These are phyloP conservation scores for Pichia thaimueangensis DNA, from an alignment of 805 yeast species.

Conservation along the genomic window DNA sequence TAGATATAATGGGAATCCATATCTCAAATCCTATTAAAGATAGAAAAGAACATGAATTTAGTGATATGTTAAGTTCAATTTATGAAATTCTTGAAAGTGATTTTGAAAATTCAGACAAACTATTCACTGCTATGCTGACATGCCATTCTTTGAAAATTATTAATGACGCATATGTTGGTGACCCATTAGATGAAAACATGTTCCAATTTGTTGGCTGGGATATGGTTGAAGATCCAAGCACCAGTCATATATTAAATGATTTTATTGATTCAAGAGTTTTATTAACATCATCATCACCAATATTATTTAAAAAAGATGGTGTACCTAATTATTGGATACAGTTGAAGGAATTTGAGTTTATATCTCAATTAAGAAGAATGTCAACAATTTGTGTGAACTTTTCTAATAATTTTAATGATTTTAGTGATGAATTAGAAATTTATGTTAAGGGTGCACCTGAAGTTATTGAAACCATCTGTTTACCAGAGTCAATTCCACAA, in stretches of 20 bases:
- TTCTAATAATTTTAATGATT: slow-evolving; percentile 14
- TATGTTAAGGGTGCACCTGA: slow-evolving; percentile 98
- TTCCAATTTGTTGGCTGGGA: slow-evolving; percentile 82
- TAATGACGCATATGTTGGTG: slow-evolving; percentile 81
- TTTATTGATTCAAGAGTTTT: slow-evolving; percentile 26
- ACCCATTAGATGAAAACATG: slow-evolving; percentile 91
- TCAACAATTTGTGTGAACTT: slow-evolving; percentile 61
- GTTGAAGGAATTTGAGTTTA: slow-evolving; percentile 66
- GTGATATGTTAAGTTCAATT: slow-evolving; percentile 16
- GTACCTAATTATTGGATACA: slow-evolving; percentile 29
- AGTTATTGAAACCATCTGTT: slow-evolving; percentile 74
- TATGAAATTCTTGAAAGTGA: slow-evolving; percentile 14
- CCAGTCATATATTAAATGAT: slow-evolving; percentile 22
- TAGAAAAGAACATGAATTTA: slow-evolving; percentile 26
- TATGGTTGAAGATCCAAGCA: slow-evolving; percentile 58
- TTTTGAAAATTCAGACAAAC: slow-evolving; percentile 8
- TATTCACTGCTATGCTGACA: slow-evolving; percentile 49
- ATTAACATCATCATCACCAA: slow-evolving; percentile 39
- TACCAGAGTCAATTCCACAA: slow-evolving; percentile 60
- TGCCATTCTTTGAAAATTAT: slow-evolving; percentile 85
- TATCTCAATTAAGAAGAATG: slow-evolving; percentile 84
- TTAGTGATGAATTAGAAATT: slow-evolving; percentile 30
- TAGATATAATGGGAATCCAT: slow-evolving; percentile 66
- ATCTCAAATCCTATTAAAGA: slow-evolving; percentile 30
- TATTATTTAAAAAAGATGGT: slow-evolving; percentile 35